Conservation (phyloP, 2,329 filamentous ascomycete species). For the Mycocentrospora acerina region DNA sequence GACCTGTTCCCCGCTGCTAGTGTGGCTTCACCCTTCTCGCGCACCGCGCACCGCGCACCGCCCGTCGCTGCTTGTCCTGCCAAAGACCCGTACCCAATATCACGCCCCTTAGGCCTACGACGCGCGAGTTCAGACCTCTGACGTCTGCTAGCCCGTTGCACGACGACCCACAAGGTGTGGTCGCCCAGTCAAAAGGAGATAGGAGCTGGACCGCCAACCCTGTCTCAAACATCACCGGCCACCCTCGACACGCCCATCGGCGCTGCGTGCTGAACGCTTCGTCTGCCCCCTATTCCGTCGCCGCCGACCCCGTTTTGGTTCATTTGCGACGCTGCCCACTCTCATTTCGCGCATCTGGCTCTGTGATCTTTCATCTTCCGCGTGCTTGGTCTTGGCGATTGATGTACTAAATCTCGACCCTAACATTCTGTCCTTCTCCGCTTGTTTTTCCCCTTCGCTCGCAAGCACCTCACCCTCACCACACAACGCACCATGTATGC, state of each 20-base stretch:
- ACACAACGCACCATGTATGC: constrained; percentile 38
- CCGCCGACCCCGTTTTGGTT: constrained; percentile 3
- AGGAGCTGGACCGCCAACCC: constrained; percentile 29
- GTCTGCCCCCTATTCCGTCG: constrained; percentile 17
- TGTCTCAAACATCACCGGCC: constrained; percentile 21
- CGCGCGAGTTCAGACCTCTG: constrained; percentile 11
- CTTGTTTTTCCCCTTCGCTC: constrained; percentile 26
- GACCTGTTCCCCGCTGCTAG: not conserved
- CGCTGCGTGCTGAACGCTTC: constrained; percentile 17
- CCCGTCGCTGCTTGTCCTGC: not conserved
- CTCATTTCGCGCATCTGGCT: constrained; percentile 19
- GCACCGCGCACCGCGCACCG: not conserved
- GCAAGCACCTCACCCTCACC: constrained; percentile 16
- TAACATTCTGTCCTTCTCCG: constrained; percentile 23
- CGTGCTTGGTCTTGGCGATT: constrained; percentile 23
- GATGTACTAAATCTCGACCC: constrained; percentile 23
- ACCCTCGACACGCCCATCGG: constrained; percentile 17
- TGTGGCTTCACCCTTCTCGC: too few species aligned
- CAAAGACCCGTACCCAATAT: not conserved
- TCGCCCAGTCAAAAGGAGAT: constrained; percentile 29
- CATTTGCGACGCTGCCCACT: constrained; percentile 11
- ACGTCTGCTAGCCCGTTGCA: constrained; percentile 17
- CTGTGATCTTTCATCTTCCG: constrained; percentile 14
- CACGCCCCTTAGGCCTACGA: constrained; percentile 2
- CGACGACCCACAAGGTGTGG: constrained; percentile 25